A percentile compares a stretch with the other conserved stretches of the same genome.
Conservation (phyloP, 495 filamentous ascomycete genomes). For the Penicillium goetzii region DNA sequence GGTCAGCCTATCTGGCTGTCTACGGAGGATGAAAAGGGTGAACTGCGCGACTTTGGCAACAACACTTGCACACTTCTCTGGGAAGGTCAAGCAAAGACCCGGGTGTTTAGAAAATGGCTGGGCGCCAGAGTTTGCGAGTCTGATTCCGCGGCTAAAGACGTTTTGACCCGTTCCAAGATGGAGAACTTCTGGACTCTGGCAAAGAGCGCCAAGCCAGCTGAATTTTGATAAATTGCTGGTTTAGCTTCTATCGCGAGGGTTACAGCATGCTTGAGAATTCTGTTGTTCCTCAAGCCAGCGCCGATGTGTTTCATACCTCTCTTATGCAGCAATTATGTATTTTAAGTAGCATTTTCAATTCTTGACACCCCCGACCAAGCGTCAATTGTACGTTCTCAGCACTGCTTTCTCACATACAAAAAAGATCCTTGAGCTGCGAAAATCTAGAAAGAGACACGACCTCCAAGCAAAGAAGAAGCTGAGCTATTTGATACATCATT, state of each 20-base stretch:
- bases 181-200: slow-evolving; percentile 96
- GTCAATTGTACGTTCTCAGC: not conserved
- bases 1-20: slow-evolving; percentile 70
- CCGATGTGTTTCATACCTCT: slow-evolving; percentile 17
- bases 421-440: not conserved
- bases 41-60: slow-evolving; percentile 73
- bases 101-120: slow-evolving; percentile 80
- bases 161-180: slow-evolving; percentile 78
- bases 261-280: not conserved
- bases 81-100: slow-evolving; percentile 80
- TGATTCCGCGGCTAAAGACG: slow-evolving; percentile 83
- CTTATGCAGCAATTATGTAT: slow-evolving; percentile 12
- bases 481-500: no score
- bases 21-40: slow-evolving; percentile 76
- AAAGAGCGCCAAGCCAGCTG: slow-evolving; percentile 63
- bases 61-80: slow-evolving; percentile 85
- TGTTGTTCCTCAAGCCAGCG: not conserved
- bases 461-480: not conserved
- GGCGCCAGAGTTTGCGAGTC: slow-evolving; percentile 83
- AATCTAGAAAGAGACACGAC: not conserved
- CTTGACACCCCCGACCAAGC: not conserved
- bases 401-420: not conserved
- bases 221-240: slow-evolving; percentile 26
- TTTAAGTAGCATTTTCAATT: not conserved
- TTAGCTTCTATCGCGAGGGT: not conserved